Conservation (phyloP, 129 eudicot genomes). For the Erigeron canadensis region DNA sequence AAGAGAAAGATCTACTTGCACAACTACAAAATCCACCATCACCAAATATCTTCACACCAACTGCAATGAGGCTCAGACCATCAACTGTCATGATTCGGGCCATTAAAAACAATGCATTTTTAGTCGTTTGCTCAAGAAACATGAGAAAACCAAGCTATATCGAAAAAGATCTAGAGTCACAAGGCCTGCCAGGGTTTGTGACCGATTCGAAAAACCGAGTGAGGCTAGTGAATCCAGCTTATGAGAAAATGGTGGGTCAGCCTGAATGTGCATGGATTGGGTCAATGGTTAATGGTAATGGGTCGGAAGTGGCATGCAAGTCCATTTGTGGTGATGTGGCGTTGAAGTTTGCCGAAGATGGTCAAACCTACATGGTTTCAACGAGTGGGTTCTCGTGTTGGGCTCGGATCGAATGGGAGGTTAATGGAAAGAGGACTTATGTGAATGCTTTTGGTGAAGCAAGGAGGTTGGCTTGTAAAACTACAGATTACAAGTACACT, state of each 20-base stretch:
- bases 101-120: constrained; percentile 24
- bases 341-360: constrained; percentile 36
- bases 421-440: constrained; percentile 39
- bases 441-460: constrained; percentile 59
- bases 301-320: constrained; percentile 44
- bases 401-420: constrained; percentile 75
- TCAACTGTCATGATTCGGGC: constrained; percentile 47
- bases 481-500: constrained; percentile 58
- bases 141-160: constrained; percentile 40
- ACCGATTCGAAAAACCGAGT: constrained; percentile 74
- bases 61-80: constrained; percentile 52
- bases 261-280: constrained; percentile 81
- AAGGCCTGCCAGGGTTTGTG: constrained; percentile 56
- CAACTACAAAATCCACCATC: constrained; percentile 36
- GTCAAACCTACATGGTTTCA: background rate
- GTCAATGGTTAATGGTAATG: constrained; percentile 31
- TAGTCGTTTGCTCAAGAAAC: background rate
- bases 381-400: constrained; percentile 55
- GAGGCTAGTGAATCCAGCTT: constrained; percentile 70
- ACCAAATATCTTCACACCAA: constrained; percentile 52
- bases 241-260: constrained; percentile 82
- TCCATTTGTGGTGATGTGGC: constrained; percentile 82
- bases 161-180: constrained; percentile 58
- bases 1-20: constrained; percentile 54
- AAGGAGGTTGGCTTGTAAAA: constrained; percentile 47